Evolutionary conservation across 2,329 filamentous ascomycete genomes (phyloP).

Genomic region (Ophiostoma angusticollis): DNA sequence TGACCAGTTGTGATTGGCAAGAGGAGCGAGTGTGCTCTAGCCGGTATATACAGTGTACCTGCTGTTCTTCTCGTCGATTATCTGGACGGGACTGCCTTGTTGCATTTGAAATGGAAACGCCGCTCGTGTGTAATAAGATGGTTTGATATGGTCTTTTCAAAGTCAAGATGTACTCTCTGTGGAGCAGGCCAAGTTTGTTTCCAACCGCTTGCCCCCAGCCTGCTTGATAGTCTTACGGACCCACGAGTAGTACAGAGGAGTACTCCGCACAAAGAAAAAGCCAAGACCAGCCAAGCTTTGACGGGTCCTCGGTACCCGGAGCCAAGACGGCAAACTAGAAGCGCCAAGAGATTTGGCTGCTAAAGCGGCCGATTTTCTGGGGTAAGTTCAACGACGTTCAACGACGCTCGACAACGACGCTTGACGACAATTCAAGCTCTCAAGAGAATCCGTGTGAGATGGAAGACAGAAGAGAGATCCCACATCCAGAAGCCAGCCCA

Average conservation of each 20-base stretch:
- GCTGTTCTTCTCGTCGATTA: neutral
- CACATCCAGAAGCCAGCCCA: too few species aligned
- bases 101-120: neutral
- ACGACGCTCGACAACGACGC: too few species aligned
- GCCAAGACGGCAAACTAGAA: slow-evolving; percentile 2
- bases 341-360: slow-evolving; percentile 1
- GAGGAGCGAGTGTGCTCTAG: neutral
- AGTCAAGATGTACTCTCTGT: too few species aligned
- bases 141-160: neutral
- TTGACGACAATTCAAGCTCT: too few species aligned
- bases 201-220: too few species aligned
- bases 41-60: neutral
- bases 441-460: too few species aligned
- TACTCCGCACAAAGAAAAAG: neutral
- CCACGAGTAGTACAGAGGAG: too few species aligned
- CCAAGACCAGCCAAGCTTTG: neutral
- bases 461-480: too few species aligned
- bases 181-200: too few species aligned
- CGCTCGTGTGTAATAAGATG: neutral
- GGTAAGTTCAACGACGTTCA: too few species aligned
- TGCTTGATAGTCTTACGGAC: too few species aligned
- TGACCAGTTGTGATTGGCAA: neutral
- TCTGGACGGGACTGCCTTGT: neutral
- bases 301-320: slow-evolving; percentile 1
- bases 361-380: neutral